Evolutionary conservation across 495 filamentous ascomycete species (phyloP), one percentile per base, ranked within the genome.

Genomic region (Cladorrhinum samala): DNA sequence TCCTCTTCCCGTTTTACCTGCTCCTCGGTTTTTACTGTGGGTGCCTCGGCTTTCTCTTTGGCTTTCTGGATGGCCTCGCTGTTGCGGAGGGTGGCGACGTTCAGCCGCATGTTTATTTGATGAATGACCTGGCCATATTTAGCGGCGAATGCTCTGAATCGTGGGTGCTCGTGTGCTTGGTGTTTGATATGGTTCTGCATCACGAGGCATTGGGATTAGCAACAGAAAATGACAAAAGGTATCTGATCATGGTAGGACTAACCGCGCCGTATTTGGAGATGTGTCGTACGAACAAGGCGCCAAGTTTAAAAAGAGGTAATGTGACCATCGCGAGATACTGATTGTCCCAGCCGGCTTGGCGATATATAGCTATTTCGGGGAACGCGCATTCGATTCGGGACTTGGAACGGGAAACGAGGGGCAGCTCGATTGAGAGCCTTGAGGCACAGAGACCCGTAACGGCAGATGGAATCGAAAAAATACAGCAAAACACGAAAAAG

Each of bases 91-190:
- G 88, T 73, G 2, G 92, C 89, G 23, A 97, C 79, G 13, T 88
- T 84, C 56, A 96, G 75, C 17, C 89, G 85, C 91, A 99, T 97
- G 67, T 97, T 94, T 58, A 95, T 72, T 56, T 87, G 86, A 68
- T 99, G 93, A 30, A 99, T 85, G 6, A 77, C 67, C 58, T 99
- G 93, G 21, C 78, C 78, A 62, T 80, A 80, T 42, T 57, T 66
- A 16, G 78, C 77, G 16, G 93, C 94, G 65, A 94, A 83, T 20
- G 69, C 68, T 16, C 94, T 88, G 72, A 97, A 99, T 16, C 83
- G 76, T 43, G 91, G 88, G 73, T 97, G 94, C 64, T 99, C 94
- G 59, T 87, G 88, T 14, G 93, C 94, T 77, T 96, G 91, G 20
- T 77, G 78, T 71, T 96, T 97, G 72, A 99, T 95, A 67, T 81